phyloP scores from a whole-genome alignment of 306 rosid genomes.

The Vachellia pachyceras region DNA sequence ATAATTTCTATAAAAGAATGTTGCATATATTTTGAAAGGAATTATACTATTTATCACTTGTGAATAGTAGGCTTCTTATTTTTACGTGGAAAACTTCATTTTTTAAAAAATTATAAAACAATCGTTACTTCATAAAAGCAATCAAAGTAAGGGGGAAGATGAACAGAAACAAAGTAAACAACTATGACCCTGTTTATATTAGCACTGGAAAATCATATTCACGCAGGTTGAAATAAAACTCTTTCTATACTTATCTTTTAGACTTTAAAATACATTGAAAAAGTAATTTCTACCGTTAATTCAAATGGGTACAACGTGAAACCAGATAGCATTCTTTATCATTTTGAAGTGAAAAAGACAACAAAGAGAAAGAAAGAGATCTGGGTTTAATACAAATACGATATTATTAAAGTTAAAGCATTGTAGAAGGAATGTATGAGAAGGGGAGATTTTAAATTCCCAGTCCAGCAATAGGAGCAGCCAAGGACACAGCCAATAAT shows the following conservation, averaged over 20 bases:
- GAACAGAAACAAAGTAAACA: neutral
- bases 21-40: neutral
- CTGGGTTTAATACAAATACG: slow-evolving; percentile 48
- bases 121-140: too few relatives aligned
- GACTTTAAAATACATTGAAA: too few relatives aligned
- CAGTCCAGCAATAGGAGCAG: slow-evolving; percentile 78
- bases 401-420: slow-evolving; percentile 59
- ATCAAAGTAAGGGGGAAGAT: neutral
- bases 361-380: neutral
- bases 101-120: too few relatives aligned
- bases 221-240: too few relatives aligned
- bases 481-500: slow-evolving; percentile 81
- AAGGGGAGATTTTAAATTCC: slow-evolving; percentile 65
- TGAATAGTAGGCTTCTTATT: too few relatives aligned
- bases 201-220: too few relatives aligned
- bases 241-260: too few relatives aligned
- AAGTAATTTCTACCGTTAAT: too few relatives aligned
- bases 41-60: too few relatives aligned
- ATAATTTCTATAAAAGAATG: too few relatives aligned
- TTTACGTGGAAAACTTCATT: too few relatives aligned
- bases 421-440: slow-evolving; percentile 80
- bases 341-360: neutral
- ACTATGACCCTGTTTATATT: too few relatives aligned
- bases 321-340: neutral
- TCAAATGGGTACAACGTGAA: neutral